These are phyloP conservation scores for Euphorbia peplus DNA, from an alignment of 345 rosid genomes.

Conservation along the genomic window DNA sequence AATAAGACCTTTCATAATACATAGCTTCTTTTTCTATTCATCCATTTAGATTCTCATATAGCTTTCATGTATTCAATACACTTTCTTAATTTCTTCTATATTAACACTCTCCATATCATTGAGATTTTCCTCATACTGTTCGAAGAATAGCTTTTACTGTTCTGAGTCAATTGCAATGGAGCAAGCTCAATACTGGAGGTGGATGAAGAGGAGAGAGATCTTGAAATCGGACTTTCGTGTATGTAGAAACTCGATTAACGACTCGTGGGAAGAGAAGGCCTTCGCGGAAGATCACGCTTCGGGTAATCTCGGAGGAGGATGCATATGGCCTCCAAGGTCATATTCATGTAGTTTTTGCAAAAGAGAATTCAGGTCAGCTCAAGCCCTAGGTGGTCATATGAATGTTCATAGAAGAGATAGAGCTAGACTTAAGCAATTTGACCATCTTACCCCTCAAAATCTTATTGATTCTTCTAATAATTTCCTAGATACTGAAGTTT, in stretches of 20 bases:
- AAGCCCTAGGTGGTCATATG: slow-evolving; percentile 96
- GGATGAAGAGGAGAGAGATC: slow-evolving; percentile 32
- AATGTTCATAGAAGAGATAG: slow-evolving; percentile 91
- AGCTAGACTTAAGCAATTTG: slow-evolving; percentile 68
- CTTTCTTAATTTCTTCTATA: slow-evolving; percentile 16
- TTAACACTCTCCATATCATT: not conserved
- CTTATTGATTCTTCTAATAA: slow-evolving; percentile 11
- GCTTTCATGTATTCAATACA: slow-evolving; percentile 31
- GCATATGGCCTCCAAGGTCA: slow-evolving; percentile 92
- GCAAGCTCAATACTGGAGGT: slow-evolving; percentile 40
- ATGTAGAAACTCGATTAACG: slow-evolving; percentile 16
- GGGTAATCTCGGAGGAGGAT: slow-evolving; percentile 45
- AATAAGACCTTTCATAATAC: slow-evolving; percentile 31
- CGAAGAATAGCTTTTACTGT: not conserved
- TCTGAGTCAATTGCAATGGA: slow-evolving; percentile 23
- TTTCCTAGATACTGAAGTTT: slow-evolving; percentile 8
- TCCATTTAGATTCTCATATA: slow-evolving; percentile 28
- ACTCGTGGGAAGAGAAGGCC: slow-evolving; percentile 83
- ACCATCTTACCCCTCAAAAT: slow-evolving; percentile 10
- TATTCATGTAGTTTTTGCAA: slow-evolving; percentile 80
- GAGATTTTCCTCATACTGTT: not conserved
- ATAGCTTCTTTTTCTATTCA: slow-evolving; percentile 21
- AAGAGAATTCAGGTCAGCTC: slow-evolving; percentile 84
- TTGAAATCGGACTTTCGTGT: slow-evolving; percentile 18
- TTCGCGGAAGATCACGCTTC: slow-evolving; percentile 77